A percentile compares a stretch with the other conserved stretches of the same genome.
Evolutionary conservation across 2,329 filamentous ascomycete genomes (phyloP).

Genomic region (Cordyceps farinosa): DNA sequence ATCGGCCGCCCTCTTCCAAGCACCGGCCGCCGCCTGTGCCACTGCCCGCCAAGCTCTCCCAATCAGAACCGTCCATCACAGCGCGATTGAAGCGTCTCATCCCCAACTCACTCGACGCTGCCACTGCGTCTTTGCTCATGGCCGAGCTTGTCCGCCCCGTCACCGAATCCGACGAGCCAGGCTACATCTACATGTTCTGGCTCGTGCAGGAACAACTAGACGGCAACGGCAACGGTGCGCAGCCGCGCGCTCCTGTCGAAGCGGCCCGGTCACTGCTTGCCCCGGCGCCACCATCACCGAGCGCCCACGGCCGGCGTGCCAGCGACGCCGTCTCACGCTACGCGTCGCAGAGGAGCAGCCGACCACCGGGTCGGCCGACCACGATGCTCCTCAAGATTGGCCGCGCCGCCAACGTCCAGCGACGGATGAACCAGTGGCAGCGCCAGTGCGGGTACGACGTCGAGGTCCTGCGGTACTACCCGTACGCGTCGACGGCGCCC

Average conservation of each 20-base stretch:
- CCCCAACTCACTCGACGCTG: slow-evolving; percentile 61
- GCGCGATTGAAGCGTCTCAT: slow-evolving; percentile 52
- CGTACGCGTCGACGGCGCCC: slow-evolving; percentile 48
- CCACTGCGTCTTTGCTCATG: slow-evolving; percentile 67
- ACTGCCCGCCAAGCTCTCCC: slow-evolving; percentile 30
- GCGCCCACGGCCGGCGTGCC: slow-evolving; percentile 45
- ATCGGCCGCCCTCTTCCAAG: slow-evolving; percentile 19
- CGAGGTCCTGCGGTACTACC: slow-evolving; percentile 87
- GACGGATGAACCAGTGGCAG: slow-evolving; percentile 88
- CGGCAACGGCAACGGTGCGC: slow-evolving; percentile 28
- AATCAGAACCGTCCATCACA: slow-evolving; percentile 32
- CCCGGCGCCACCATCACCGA: slow-evolving; percentile 41
- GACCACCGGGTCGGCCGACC: slow-evolving; percentile 36
- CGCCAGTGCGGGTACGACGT: slow-evolving; percentile 88
- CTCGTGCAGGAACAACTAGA: slow-evolving; percentile 61
- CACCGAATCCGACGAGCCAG: slow-evolving; percentile 67
- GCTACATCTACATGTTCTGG: slow-evolving; percentile 99
- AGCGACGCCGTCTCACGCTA: slow-evolving; percentile 55
- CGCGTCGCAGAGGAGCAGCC: slow-evolving; percentile 29
- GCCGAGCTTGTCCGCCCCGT: slow-evolving; percentile 70
- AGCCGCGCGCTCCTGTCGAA: slow-evolving; percentile 52
- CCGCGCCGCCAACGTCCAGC: slow-evolving; percentile 75
- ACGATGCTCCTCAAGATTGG: slow-evolving; percentile 68
- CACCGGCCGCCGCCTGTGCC: slow-evolving; percentile 23
- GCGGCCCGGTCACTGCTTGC: slow-evolving; percentile 57